Evolutionary conservation across 805 yeast species (phyloP).

Genomic region (Candida tibetensis): DNA sequence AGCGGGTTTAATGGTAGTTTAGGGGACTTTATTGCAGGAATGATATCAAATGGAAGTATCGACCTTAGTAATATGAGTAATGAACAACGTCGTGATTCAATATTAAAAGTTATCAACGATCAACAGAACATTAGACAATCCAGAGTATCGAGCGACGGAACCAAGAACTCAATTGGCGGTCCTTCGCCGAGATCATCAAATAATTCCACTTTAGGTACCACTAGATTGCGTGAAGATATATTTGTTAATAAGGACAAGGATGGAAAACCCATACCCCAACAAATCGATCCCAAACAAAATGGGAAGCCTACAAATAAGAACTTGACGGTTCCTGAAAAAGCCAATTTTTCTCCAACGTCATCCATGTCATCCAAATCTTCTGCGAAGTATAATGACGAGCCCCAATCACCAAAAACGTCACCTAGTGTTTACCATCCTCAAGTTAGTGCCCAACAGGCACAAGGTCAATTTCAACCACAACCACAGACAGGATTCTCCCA

Average conservation of each 20-base stretch:
- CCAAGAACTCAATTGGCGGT: conserved; percentile 1
- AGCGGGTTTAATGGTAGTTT: conserved; percentile 32
- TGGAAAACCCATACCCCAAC: neutral
- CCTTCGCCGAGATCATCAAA: neutral
- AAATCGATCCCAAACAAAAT: conserved; percentile 3
- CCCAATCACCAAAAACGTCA: conserved; percentile 41
- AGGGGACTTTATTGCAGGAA: conserved; percentile 32
- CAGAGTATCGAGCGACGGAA: conserved; percentile 10
- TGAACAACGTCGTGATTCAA: conserved; percentile 40
- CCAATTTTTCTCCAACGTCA: conserved; percentile 33
- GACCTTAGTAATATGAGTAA: conserved; percentile 38
- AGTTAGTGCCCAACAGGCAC: conserved; percentile 8
- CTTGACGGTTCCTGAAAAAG: conserved; percentile 9
- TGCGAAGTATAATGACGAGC: conserved; percentile 30
- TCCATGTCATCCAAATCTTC: conserved; percentile 35
- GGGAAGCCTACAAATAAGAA: conserved; percentile 7
- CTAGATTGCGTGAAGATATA: conserved; percentile 36
- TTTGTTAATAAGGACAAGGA: conserved; percentile 22
- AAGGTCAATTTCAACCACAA: conserved; percentile 6
- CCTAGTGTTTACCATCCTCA: conserved; percentile 19
- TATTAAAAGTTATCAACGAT: conserved; percentile 36
- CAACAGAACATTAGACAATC: conserved; percentile 19
- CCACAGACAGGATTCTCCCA: neutral
- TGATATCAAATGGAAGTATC: conserved; percentile 33
- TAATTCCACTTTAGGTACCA: conserved; percentile 5